Percentiles rank a stretch among this genome's conserved stretches.
Conservation (phyloP, 2,329 filamentous ascomycete genomes). For the Fusarium albidum region DNA sequence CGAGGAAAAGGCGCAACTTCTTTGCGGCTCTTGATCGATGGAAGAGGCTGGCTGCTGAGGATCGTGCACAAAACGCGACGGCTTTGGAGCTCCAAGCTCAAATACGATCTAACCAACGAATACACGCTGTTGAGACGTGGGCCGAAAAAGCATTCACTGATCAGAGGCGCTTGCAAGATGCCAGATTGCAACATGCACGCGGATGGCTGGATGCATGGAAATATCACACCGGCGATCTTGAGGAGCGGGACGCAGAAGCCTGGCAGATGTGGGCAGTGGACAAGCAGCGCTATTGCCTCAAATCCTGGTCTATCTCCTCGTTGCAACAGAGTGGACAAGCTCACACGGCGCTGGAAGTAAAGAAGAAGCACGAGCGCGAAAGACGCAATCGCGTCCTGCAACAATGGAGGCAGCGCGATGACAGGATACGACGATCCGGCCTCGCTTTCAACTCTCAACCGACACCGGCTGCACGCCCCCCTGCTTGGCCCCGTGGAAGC, state of each 20-base stretch:
- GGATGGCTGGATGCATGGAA: constrained; percentile 38
- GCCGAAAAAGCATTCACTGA: constrained; percentile 21
- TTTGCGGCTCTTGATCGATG: constrained; percentile 44
- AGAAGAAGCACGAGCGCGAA: constrained; percentile 44
- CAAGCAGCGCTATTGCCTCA: constrained; percentile 45
- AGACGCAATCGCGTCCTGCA: constrained; percentile 43
- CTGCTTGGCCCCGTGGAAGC: constrained; percentile 33
- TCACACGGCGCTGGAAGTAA: constrained; percentile 47
- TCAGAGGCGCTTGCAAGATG: constrained; percentile 25
- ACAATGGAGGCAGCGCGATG: constrained; percentile 41
- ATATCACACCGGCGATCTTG: constrained; percentile 28
- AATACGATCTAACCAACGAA: constrained; percentile 17
- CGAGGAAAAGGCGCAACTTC: constrained; percentile 44
- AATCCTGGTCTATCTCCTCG: constrained; percentile 48
- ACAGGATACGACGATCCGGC: constrained; percentile 19
- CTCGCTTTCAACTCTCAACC: constrained; percentile 16
- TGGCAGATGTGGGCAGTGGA: constrained; percentile 44
- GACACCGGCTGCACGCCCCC: constrained; percentile 19
- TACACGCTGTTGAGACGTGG: constrained; percentile 34
- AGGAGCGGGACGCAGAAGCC: constrained; percentile 38
- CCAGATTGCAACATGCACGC: constrained; percentile 31
- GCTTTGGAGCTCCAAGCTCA: constrained; percentile 25
- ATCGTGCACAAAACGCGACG: constrained; percentile 20
- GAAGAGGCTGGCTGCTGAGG: constrained; percentile 30
- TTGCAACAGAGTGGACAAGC: constrained; percentile 48